These are phyloP conservation scores for Elaeis oleifera DNA, from an alignment of 202 grass and related monocot species.

Conservation along the genomic window DNA sequence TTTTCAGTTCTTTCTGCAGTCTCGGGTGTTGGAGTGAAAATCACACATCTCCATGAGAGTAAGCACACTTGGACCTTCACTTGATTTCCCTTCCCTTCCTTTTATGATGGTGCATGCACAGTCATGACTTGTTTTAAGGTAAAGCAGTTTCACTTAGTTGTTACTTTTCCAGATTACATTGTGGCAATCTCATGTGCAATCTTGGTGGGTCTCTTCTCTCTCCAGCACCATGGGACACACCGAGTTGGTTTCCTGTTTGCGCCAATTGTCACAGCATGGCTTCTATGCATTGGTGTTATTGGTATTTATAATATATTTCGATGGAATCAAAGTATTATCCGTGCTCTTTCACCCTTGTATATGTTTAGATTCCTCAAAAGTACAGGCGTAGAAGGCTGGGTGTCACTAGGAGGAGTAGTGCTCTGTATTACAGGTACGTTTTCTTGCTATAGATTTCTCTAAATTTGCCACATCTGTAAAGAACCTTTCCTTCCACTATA, in stretches of 20 bases:
- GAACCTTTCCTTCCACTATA: too few relatives aligned
- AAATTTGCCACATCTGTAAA: too few relatives aligned
- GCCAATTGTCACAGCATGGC: slow-evolving; percentile 3
- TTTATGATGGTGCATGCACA: not conserved
- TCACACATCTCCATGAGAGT: slow-evolving; percentile 5
- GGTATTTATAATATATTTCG: slow-evolving; percentile 2
- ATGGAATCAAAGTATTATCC: slow-evolving; percentile 2
- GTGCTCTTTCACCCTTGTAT: slow-evolving; percentile 3
- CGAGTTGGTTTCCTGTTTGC: not conserved
- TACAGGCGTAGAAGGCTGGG: slow-evolving; percentile 10
- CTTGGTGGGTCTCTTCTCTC: slow-evolving; percentile 10
- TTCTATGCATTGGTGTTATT: not conserved
- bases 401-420: slow-evolving; percentile 5
- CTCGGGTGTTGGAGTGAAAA: slow-evolving; percentile 1
- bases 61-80: not conserved
- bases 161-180: not conserved
- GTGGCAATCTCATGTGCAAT: not conserved
- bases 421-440: not conserved
- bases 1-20: slow-evolving; percentile 12
- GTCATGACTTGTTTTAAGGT: too few relatives aligned
- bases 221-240: not conserved
- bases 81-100: not conserved
- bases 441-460: not conserved
- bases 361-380: slow-evolving; percentile 9
- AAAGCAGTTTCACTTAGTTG: not conserved